Percentiles rank a stretch among this genome's conserved stretches.
phyloP scores from a whole-genome alignment of 2,329 filamentous ascomycete species.

The Cordyceps pruinosa region DNA sequence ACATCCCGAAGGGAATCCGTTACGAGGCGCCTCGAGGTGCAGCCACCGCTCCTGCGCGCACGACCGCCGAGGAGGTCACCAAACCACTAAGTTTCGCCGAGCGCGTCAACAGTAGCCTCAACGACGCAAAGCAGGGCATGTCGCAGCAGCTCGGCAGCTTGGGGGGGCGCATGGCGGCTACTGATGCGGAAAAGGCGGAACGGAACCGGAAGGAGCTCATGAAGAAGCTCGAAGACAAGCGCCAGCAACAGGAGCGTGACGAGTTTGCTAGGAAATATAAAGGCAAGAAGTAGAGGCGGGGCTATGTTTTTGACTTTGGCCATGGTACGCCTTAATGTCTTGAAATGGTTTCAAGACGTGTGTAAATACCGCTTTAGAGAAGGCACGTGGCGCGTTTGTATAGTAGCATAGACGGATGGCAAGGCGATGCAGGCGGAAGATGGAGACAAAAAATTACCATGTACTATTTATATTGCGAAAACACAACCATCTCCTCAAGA shows the following conservation, averaged over 20 bases:
- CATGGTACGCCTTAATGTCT: too few relatives aligned
- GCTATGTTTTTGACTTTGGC: background rate
- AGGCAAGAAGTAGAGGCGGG: slow-evolving; percentile 7
- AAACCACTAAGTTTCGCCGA: slow-evolving; percentile 24
- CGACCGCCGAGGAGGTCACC: slow-evolving; percentile 15
- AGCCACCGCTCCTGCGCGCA: slow-evolving; percentile 13
- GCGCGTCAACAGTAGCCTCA: slow-evolving; percentile 26
- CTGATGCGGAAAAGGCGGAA: slow-evolving; percentile 28
- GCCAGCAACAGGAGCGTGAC: slow-evolving; percentile 29
- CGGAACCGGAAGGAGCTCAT: slow-evolving; percentile 28
- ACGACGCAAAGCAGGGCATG: slow-evolving; percentile 33
- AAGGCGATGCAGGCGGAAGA: background rate
- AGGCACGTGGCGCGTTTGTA: background rate
- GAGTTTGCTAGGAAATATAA: slow-evolving; percentile 37
- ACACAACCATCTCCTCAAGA: background rate
- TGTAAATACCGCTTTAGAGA: background rate
- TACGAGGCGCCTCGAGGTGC: slow-evolving; percentile 31
- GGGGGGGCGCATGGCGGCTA: slow-evolving; percentile 27
- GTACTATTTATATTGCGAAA: slow-evolving; percentile 2
- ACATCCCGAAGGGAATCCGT: slow-evolving; percentile 26
- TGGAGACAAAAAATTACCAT: background rate
- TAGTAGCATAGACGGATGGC: background rate
- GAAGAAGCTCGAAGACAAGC: slow-evolving; percentile 29
- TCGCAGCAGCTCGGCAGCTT: slow-evolving; percentile 27
- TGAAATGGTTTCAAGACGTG: background rate